These are phyloP conservation scores for Penicillium daleae DNA, from an alignment of 495 filamentous ascomycete genomes.

Conservation along the genomic window DNA sequence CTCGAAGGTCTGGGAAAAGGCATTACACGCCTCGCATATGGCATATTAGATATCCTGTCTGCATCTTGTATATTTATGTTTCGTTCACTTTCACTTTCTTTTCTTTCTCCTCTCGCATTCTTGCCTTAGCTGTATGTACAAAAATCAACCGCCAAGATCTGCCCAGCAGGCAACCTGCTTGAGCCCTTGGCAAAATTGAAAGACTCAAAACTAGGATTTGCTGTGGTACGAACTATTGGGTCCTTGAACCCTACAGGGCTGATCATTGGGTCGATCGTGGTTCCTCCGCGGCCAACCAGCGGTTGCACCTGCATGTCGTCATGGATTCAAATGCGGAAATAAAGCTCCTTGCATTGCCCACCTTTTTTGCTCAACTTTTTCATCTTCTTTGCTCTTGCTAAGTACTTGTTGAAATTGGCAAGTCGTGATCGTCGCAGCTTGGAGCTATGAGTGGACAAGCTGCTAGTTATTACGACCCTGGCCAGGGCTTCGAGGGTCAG, in stretches of 20 bases:
- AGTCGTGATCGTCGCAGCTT: constrained; percentile 9
- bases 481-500: constrained; percentile 32
- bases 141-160: neutral
- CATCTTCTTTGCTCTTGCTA: constrained; percentile 1
- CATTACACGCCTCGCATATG: constrained; percentile 4
- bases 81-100: neutral
- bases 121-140: constrained; percentile 12
- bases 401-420: neutral
- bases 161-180: constrained; percentile 16
- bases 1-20: constrained; percentile 4
- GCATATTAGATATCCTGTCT: constrained; percentile 12
- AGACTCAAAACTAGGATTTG: constrained; percentile 16
- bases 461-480: constrained; percentile 44
- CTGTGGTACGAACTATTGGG: constrained; percentile 5
- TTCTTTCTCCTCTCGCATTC: neutral
- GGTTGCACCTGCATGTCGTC: constrained; percentile 25
- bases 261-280: constrained; percentile 24
- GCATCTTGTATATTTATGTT: neutral
- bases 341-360: constrained; percentile 28
- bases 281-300: constrained; percentile 2
- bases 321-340: constrained; percentile 28
- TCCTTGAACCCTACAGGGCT: constrained; percentile 16
- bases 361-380: constrained; percentile 1
- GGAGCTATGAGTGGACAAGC: constrained; percentile 50
- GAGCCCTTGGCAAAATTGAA: constrained; percentile 4